Evolutionary conservation across 208 protist genomes (phyloP).

Genomic region (Leishmania amazonensis): DNA sequence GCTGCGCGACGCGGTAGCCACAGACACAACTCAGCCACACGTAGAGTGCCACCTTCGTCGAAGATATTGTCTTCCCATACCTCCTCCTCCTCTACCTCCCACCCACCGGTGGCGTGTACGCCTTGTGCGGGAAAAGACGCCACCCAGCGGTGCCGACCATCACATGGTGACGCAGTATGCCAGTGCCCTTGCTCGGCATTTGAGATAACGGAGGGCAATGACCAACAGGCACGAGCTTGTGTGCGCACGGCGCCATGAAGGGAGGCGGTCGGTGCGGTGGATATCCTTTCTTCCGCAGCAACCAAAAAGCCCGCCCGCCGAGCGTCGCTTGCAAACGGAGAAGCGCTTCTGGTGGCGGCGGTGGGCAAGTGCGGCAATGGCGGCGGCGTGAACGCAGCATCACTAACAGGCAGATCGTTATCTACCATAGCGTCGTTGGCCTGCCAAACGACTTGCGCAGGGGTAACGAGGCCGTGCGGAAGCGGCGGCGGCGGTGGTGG

Average conservation of each 20-base stretch:
- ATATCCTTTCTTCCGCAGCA: neutral
- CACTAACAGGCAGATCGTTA: neutral
- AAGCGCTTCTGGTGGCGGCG: neutral
- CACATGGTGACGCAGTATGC: no score
- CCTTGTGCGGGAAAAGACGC: neutral
- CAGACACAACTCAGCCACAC: neutral
- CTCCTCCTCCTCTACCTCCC: neutral
- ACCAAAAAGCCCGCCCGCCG: neutral
- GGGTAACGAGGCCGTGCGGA: neutral
- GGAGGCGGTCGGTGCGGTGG: neutral
- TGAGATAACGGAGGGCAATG: neutral
- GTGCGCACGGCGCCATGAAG: neutral
- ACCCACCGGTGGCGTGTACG: neutral
- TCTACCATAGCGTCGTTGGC: neutral
- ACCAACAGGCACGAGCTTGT: neutral
- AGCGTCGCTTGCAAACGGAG: neutral
- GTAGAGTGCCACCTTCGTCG: conserved; percentile 9
- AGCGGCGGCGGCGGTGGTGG: neutral
- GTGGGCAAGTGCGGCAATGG: neutral
- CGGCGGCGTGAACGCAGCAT: neutral
- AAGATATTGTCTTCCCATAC: conserved; percentile 8
- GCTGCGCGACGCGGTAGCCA: neutral
- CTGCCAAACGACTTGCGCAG: conserved; percentile 6
- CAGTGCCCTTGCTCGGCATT: neutral
- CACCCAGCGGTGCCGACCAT: neutral